A percentile compares a stretch with the other conserved stretches of the same genome.
Evolutionary conservation across 331 rosid species (phyloP).

Genomic region (Pyrus hybrid): DNA sequence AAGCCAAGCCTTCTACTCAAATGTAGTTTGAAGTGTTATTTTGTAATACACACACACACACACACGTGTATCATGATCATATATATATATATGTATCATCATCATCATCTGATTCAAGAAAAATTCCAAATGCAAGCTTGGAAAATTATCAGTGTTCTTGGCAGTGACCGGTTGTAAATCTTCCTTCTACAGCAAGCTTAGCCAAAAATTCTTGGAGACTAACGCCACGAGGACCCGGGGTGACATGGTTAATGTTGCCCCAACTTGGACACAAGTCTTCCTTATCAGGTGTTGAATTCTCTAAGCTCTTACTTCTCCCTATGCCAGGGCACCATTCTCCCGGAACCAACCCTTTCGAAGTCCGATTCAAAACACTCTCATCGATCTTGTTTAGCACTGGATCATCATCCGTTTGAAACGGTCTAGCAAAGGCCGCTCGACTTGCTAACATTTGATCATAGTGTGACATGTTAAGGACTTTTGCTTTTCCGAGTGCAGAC

Average conservation of each 20-base stretch:
- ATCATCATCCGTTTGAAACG: slow-evolving; percentile 42
- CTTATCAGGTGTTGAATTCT: neutral
- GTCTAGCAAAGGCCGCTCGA: slow-evolving; percentile 63
- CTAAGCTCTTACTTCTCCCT: slow-evolving; percentile 12
- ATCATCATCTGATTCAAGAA: neutral
- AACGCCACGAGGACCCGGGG: slow-evolving; percentile 35
- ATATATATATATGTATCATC: neutral
- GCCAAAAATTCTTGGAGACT: slow-evolving; percentile 19
- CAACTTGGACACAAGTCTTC: slow-evolving; percentile 23
- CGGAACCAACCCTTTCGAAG: slow-evolving; percentile 29
- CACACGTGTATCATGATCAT: too few relatives aligned
- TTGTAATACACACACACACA: neutral
- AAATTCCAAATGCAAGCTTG: neutral
- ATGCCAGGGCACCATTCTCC: slow-evolving; percentile 51
- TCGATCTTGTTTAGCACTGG: slow-evolving; percentile 42
- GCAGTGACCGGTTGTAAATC: slow-evolving; percentile 28
- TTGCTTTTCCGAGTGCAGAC: slow-evolving; percentile 33
- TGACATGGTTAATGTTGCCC: slow-evolving; percentile 38
- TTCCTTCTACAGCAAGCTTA: slow-evolving; percentile 17
- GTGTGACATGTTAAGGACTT: slow-evolving; percentile 37
- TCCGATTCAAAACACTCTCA: slow-evolving; percentile 28
- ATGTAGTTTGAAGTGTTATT: neutral
- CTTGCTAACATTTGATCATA: slow-evolving; percentile 35
- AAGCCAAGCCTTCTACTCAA: neutral
- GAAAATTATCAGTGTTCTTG: slow-evolving; percentile 9